Evolutionary conservation across 164 flowering plant genomes (phyloP).

Genomic region (Echeveria elegans): DNA sequence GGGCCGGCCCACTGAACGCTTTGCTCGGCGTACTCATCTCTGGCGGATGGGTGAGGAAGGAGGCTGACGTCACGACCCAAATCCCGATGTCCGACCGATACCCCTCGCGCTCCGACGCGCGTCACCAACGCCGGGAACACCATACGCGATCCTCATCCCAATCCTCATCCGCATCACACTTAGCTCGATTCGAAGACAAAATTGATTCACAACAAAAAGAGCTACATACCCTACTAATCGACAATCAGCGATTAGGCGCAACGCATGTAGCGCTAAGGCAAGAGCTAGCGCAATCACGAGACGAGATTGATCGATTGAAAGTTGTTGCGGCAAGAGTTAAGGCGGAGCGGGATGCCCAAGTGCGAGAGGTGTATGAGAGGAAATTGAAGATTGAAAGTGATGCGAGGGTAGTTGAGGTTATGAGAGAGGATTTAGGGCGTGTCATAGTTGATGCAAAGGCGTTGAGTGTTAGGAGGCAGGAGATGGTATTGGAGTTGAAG

Average conservation of each 20-base stretch:
- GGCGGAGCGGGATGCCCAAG: slow-evolving; percentile 53
- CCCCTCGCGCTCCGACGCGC: background rate
- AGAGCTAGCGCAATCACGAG: slow-evolving; percentile 45
- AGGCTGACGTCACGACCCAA: background rate
- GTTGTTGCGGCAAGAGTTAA: slow-evolving; percentile 37
- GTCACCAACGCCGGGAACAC: background rate
- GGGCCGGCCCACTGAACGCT: too few species aligned
- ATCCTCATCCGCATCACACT: slow-evolving; percentile 12
- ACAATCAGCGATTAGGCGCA: slow-evolving; percentile 64
- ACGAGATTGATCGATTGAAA: slow-evolving; percentile 48
- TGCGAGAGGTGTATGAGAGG: slow-evolving; percentile 50
- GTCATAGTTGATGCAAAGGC: slow-evolving; percentile 43
- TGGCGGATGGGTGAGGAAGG: background rate
- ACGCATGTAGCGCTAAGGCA: slow-evolving; percentile 66
- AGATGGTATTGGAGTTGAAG: slow-evolving; percentile 33
- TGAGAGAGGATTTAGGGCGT: slow-evolving; percentile 37
- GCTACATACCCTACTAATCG: slow-evolving; percentile 55
- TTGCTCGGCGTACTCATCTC: background rate
- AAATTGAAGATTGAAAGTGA: slow-evolving; percentile 57
- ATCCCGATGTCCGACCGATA: background rate
- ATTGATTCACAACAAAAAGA: slow-evolving; percentile 37
- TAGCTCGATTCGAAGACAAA: slow-evolving; percentile 31
- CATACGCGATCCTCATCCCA: background rate
- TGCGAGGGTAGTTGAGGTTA: slow-evolving; percentile 27
- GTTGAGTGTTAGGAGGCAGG: slow-evolving; percentile 23